phyloP scores from a whole-genome alignment of 1,139 yeast species.

The Saccharomycopsis crataegensis region DNA sequence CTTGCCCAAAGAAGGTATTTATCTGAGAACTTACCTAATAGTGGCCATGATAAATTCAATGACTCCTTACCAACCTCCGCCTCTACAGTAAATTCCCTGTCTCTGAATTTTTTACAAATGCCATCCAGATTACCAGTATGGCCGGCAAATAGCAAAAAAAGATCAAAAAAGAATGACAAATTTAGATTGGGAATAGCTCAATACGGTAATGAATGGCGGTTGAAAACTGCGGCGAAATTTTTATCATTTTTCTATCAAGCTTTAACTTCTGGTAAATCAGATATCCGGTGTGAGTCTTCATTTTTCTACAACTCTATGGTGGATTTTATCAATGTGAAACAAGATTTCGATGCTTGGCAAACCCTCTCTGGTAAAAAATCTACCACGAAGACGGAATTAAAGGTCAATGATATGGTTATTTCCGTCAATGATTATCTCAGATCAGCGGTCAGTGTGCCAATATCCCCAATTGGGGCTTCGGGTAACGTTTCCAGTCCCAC shows the following conservation, averaged over 20 bases:
- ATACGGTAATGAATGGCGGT: conserved; percentile 79
- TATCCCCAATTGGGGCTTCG: conserved; percentile 10
- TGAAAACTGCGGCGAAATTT: conserved; percentile 56
- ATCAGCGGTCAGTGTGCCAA: conserved; percentile 12
- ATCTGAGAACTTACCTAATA: neutral
- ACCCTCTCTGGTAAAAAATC: conserved; percentile 18
- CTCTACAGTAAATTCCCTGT: conserved; percentile 9
- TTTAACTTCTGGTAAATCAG: conserved; percentile 32
- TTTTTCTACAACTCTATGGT: conserved; percentile 73
- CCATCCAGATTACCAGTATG: neutral
- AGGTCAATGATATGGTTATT: conserved; percentile 16
- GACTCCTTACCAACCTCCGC: neutral
- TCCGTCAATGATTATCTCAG: conserved; percentile 14
- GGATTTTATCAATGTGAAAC: conserved; percentile 67
- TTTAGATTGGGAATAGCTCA: conserved; percentile 35
- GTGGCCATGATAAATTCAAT: neutral
- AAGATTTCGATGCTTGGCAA: conserved; percentile 86
- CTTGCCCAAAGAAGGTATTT: neutral
- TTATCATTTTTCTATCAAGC: conserved; percentile 50
- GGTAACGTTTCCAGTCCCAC: conserved; percentile 7
- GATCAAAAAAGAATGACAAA: neutral
- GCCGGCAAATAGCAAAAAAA: neutral
- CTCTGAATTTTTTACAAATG: conserved; percentile 18
- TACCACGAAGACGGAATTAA: conserved; percentile 10
- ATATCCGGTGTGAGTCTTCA: conserved; percentile 24